phyloP scores from a whole-genome alignment of 768 basidiomycete genomes.

The Boletus sensibilis region DNA sequence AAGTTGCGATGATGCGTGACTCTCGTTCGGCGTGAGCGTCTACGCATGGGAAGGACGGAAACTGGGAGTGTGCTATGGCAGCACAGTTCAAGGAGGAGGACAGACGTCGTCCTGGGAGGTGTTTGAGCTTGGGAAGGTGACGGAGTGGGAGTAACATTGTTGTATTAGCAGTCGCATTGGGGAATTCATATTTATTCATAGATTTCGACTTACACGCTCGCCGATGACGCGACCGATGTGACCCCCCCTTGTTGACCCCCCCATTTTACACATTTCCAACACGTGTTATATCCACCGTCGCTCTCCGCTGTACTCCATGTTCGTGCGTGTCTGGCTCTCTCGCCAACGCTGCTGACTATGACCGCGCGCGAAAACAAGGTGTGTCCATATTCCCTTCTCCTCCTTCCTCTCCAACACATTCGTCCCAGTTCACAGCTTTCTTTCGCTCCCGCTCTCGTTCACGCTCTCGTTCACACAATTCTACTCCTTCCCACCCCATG shows the following conservation, averaged over 20 bases:
- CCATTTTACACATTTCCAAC: neutral
- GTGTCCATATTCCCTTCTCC: conserved; percentile 8
- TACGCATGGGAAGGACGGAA: conserved; percentile 68
- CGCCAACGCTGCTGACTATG: neutral
- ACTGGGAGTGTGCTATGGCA: neutral
- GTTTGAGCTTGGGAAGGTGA: neutral
- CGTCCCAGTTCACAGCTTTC: conserved; percentile 57
- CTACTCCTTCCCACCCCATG: conserved; percentile 6
- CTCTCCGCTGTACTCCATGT: neutral
- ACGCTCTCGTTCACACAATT: conserved; percentile 48
- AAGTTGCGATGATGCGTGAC: conserved; percentile 45
- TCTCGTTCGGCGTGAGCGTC: conserved; percentile 77
- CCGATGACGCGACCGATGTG: neutral
- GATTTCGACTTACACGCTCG: no score
- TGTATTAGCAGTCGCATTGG: no score
- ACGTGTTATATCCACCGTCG: neutral
- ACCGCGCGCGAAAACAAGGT: conserved; percentile 47
- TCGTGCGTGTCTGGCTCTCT: no score
- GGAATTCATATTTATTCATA: no score
- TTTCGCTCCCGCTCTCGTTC: conserved; percentile 55
- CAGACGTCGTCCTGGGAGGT: neutral
- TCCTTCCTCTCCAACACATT: neutral
- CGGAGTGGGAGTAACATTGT: conserved; percentile 4
- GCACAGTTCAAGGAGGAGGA: conserved; percentile 2
- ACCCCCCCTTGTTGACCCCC: conserved; percentile 1